phyloP scores from a whole-genome alignment of 2,329 filamentous ascomycete species.

The Alternaria incomplexa region DNA sequence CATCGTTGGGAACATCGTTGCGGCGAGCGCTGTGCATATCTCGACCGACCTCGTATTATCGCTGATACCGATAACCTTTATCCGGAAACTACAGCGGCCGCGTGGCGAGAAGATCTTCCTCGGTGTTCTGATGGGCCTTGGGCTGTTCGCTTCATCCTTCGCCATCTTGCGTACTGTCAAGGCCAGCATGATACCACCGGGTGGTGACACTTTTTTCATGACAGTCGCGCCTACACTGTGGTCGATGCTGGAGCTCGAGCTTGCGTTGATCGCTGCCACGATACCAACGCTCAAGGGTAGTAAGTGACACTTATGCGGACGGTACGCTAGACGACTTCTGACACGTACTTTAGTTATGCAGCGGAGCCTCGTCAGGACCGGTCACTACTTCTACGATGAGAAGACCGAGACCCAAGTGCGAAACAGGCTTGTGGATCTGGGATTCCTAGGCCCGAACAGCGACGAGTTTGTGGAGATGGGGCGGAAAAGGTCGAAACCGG shows the following conservation, averaged over 20 bases:
- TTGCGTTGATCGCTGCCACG: constrained; percentile 36
- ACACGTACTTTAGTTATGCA: constrained; percentile 17
- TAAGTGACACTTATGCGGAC: not conserved
- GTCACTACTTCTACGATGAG: constrained; percentile 27
- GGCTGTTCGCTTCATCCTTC: constrained; percentile 26
- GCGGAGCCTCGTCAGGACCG: constrained; percentile 13
- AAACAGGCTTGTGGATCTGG: constrained; percentile 19
- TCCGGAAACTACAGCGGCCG: constrained; percentile 27
- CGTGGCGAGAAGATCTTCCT: constrained; percentile 32
- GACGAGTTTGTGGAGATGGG: not conserved
- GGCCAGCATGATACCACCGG: constrained; percentile 21
- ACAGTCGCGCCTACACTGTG: constrained; percentile 29
- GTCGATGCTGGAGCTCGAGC: constrained; percentile 33
- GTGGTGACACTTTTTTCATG: constrained; percentile 24
- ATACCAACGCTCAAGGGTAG: constrained; percentile 32
- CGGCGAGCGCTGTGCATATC: constrained; percentile 25
- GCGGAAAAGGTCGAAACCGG: constrained; percentile 1
- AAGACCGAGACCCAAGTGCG: constrained; percentile 18
- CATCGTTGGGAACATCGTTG: constrained; percentile 33
- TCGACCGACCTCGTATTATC: constrained; percentile 27
- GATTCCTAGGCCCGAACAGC: constrained; percentile 10
- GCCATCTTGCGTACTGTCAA: constrained; percentile 30
- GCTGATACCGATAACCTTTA: constrained; percentile 29
- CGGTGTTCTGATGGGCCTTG: constrained; percentile 29
- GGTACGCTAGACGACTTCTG: rapidly evolving